Evolutionary conservation across 495 filamentous ascomycete genomes (phyloP).

Genomic region (Lasiosphaeria hispida): DNA sequence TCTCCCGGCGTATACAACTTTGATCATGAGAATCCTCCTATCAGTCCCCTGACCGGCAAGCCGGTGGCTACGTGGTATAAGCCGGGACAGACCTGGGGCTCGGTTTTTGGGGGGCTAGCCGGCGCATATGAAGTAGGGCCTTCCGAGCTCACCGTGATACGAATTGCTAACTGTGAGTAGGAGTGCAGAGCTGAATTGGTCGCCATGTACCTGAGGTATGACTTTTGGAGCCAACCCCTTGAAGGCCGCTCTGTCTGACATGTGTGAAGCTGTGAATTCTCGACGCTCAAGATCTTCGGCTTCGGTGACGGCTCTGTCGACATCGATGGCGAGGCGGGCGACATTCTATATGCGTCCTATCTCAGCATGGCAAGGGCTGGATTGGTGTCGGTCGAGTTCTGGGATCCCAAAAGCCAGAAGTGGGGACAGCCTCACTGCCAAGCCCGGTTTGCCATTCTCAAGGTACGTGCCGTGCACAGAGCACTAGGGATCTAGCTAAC

Average conservation of each 20-base stretch:
- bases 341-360: slow-evolving; percentile 82
- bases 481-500: neutral
- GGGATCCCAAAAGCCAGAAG: slow-evolving; percentile 81
- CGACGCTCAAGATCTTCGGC: slow-evolving; percentile 85
- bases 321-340: slow-evolving; percentile 72
- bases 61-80: slow-evolving; percentile 85
- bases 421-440: slow-evolving; percentile 97
- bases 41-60: slow-evolving; percentile 73
- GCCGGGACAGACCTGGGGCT: slow-evolving; percentile 90
- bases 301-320: slow-evolving; percentile 72
- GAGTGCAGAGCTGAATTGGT: slow-evolving; percentile 75
- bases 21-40: slow-evolving; percentile 70
- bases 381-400: slow-evolving; percentile 78
- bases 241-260: slow-evolving; percentile 7
- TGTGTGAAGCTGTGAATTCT: slow-evolving; percentile 69
- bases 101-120: slow-evolving; percentile 82
- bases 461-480: slow-evolving; percentile 19
- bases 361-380: slow-evolving; percentile 91
- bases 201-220: slow-evolving; percentile 77
- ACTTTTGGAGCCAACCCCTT: slow-evolving; percentile 23
- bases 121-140: slow-evolving; percentile 76
- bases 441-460: slow-evolving; percentile 86
- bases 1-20: slow-evolving; percentile 83
- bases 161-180: slow-evolving; percentile 11
- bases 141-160: neutral